A percentile compares a stretch with the other conserved stretches of the same genome.
Conservation (phyloP, 805 yeast genomes). For the Saccharomycopsis sp. region DNA sequence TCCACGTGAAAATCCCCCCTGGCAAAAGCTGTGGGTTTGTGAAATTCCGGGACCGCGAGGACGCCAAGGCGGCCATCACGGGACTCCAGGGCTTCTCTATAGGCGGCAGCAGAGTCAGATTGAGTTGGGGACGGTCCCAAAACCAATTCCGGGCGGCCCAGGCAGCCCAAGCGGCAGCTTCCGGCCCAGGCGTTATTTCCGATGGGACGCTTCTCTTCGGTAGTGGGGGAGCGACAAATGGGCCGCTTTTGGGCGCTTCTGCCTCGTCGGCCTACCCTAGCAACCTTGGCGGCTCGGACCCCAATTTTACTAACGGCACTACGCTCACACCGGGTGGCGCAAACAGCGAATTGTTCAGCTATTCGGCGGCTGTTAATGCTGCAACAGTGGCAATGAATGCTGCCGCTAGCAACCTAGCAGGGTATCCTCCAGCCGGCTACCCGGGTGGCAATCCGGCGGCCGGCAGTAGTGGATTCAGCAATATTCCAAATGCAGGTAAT, state of each 20-base stretch:
- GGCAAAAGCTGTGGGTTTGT: slow-evolving; percentile 80
- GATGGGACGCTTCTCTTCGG: too few species aligned
- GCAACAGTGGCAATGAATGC: neutral
- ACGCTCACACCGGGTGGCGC: neutral
- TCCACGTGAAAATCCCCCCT: slow-evolving; percentile 66
- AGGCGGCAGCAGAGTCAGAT: slow-evolving; percentile 65
- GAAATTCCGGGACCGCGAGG: slow-evolving; percentile 56
- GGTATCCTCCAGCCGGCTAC: neutral
- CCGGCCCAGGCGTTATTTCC: neutral
- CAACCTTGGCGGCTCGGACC: neutral
- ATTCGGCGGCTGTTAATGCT: neutral
- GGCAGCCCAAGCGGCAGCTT: slow-evolving; percentile 15
- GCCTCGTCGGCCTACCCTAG: too few species aligned
- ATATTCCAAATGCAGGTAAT: neutral
- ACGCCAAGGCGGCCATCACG: slow-evolving; percentile 71
- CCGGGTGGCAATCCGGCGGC: too few species aligned
- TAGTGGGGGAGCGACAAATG: too few species aligned
- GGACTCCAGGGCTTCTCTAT: slow-evolving; percentile 75
- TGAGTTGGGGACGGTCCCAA: slow-evolving; percentile 66
- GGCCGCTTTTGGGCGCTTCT: neutral
- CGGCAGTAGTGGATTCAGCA: neutral
- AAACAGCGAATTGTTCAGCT: neutral
- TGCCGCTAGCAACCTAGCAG: neutral
- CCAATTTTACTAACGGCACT: neutral
- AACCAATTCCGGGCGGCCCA: slow-evolving; percentile 24